phyloP scores from a whole-genome alignment of 78 protist species.

The Planoprotostelium fungivorum region DNA sequence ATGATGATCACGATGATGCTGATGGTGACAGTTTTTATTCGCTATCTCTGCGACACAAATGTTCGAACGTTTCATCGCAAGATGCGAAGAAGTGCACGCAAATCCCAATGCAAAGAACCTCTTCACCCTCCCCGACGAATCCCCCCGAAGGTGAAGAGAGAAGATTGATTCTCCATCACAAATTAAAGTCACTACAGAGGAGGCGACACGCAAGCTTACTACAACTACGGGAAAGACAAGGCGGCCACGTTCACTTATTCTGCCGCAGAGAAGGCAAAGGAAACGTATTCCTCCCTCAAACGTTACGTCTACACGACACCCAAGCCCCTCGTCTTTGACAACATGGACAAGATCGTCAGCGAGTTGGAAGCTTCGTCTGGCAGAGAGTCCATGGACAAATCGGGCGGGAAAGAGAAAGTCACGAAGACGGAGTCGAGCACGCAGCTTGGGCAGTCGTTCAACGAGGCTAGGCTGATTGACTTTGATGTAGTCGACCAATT shows the following conservation, averaged over 20 bases:
- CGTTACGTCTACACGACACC: background rate
- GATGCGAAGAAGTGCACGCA: background rate
- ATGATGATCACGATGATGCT: background rate
- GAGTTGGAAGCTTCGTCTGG: background rate
- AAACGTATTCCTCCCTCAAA: background rate
- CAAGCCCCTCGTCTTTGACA: background rate
- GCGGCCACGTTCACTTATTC: background rate
- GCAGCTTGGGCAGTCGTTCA: background rate
- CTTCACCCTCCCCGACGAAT: background rate
- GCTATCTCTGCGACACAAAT: background rate
- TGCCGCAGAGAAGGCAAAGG: background rate
- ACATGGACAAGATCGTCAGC: background rate
- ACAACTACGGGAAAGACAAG: background rate
- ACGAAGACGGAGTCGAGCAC: too few relatives aligned
- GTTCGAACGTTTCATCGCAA: background rate
- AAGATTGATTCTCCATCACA: too few relatives aligned
- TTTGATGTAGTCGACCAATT: background rate
- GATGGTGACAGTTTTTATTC: background rate
- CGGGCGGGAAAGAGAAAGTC: too few relatives aligned
- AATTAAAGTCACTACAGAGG: background rate
- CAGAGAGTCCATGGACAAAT: too few relatives aligned
- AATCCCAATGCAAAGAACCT: background rate
- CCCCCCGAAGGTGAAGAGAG: background rate
- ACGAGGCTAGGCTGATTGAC: background rate
- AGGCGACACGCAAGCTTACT: background rate